Evolutionary conservation across 2,329 filamentous ascomycete species (phyloP), one percentile per base, ranked within the genome.

Genomic region (Exophiala aquamarina): DNA sequence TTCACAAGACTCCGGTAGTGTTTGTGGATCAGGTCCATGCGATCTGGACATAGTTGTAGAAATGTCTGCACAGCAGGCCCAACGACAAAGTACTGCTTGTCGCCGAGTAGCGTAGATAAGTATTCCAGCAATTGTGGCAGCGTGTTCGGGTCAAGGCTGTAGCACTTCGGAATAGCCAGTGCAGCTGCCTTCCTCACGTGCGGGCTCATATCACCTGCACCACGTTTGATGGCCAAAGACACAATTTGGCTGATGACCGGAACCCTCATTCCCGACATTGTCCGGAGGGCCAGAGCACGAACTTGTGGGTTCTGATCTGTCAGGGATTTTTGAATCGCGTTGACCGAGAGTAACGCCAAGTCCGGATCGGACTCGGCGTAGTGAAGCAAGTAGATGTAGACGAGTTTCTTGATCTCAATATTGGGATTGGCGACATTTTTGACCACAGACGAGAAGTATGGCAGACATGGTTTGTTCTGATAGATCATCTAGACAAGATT

Each of bases 211-310:
- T 98, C 93, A 28, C 83, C 89, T 17, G 83, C 82, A 3, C 93
- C 93, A 62, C 93, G 89, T 68, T 96, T 96, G 71, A 98, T 96
- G 3, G 90, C 93, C 50, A 98, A 72, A 13, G 89, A 92, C 13
- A 98, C 92, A 55, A 98, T 97, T 71, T 97, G 93, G 61, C 89
- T 95, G 68, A 98, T 98, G 41, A 96, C 91, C 0, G 93, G 92
- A 1, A 98, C 92, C n/a, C 87, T 81, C 55, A 98, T 97, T 10
- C 89, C 90, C 1, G 91, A 94, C 92, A 98, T 98, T 56, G 93
- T 95, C 55, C 91, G 89, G 53, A 98, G 77, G 0, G 93, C 93
- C 61, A 98, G 84, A 17, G 92, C 89, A 57, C 93, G 85, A 15
- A 96, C 83, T 63, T 95, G 87, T 1, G 93, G 89, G 66, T 91